phyloP scores from a whole-genome alignment of 1,284 basidiomycete genomes.

The Exobasidium cylindrosporum region DNA sequence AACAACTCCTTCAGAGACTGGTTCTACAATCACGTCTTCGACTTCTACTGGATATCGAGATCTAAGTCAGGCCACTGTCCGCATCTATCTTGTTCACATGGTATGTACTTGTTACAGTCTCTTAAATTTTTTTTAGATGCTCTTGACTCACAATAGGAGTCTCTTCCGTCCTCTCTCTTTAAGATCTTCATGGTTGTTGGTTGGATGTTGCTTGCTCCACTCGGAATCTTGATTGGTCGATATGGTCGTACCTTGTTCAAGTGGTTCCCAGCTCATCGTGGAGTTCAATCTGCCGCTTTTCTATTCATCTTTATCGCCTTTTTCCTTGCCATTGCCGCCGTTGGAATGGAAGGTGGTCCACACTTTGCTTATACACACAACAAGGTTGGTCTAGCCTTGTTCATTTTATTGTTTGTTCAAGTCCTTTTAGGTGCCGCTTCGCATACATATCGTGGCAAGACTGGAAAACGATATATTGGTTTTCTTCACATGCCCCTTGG shows the following conservation, averaged over 20 bases:
- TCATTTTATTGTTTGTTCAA: constrained; percentile 66
- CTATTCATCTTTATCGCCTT: constrained; percentile 62
- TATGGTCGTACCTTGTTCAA: constrained; percentile 62
- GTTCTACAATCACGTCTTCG: constrained; percentile 11
- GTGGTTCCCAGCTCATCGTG: constrained; percentile 65
- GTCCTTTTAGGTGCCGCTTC: constrained; percentile 63
- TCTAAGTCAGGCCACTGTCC: constrained; percentile 3
- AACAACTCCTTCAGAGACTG: constrained; percentile 20
- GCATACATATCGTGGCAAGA: constrained; percentile 61
- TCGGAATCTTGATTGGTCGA: constrained; percentile 64
- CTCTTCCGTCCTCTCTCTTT: neutral
- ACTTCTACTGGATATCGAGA: neutral
- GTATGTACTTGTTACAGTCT: too few relatives aligned
- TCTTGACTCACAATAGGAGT: neutral
- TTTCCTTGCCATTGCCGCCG: constrained; percentile 61
- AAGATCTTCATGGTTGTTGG: constrained; percentile 57
- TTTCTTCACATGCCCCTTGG: constrained; percentile 35
- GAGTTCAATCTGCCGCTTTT: constrained; percentile 59
- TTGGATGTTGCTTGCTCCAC: constrained; percentile 64
- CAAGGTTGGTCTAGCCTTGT: constrained; percentile 63
- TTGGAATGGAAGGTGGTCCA: constrained; percentile 12
- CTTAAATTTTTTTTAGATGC: neutral
- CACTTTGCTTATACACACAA: constrained; percentile 14
- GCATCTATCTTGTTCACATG: constrained; percentile 15
- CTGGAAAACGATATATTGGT: constrained; percentile 12